phyloP scores from a whole-genome alignment of 1,284 basidiomycete genomes.

The Boletellus deceptivus region DNA sequence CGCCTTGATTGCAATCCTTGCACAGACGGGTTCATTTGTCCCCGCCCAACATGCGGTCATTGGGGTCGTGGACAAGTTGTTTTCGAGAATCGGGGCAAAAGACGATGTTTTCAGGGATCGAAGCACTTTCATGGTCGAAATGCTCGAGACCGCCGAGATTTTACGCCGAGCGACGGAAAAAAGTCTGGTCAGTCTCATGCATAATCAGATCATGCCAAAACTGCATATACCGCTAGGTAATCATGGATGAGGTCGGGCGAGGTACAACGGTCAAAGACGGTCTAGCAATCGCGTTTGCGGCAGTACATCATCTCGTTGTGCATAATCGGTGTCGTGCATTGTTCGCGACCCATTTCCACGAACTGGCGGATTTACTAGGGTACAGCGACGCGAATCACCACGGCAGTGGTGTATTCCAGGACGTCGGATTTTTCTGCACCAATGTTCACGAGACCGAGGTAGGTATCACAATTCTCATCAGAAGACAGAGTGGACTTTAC shows the following conservation, averaged over 20 bases:
- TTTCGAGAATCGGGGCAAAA: slow-evolving; percentile 93
- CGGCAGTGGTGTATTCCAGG: slow-evolving; percentile 49
- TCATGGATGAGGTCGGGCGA: slow-evolving; percentile 97
- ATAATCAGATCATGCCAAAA: slow-evolving; percentile 1
- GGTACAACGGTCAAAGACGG: slow-evolving; percentile 94
- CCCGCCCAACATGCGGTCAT: slow-evolving; percentile 80
- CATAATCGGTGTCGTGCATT: slow-evolving; percentile 80
- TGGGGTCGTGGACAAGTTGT: slow-evolving; percentile 89
- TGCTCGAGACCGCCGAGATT: slow-evolving; percentile 84
- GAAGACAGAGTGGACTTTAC: background rate
- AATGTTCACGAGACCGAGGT: slow-evolving; percentile 77
- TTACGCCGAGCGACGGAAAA: slow-evolving; percentile 76
- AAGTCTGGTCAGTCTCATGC: slow-evolving; percentile 61
- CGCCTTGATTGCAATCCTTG: slow-evolving; percentile 87
- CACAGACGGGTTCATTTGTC: slow-evolving; percentile 91
- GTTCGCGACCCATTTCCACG: slow-evolving; percentile 98
- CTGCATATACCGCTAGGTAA: slow-evolving; percentile 55
- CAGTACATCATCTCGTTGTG: slow-evolving; percentile 77
- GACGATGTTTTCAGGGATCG: slow-evolving; percentile 93
- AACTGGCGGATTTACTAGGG: slow-evolving; percentile 83
- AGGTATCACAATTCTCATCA: slow-evolving; percentile 25
- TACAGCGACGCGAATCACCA: slow-evolving; percentile 40
- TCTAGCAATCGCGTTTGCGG: slow-evolving; percentile 89
- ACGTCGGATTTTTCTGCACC: slow-evolving; percentile 85
- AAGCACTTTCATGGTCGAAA: slow-evolving; percentile 94